Conservation (phyloP, 345 rosid genomes). For the Populus simonii region DNA sequence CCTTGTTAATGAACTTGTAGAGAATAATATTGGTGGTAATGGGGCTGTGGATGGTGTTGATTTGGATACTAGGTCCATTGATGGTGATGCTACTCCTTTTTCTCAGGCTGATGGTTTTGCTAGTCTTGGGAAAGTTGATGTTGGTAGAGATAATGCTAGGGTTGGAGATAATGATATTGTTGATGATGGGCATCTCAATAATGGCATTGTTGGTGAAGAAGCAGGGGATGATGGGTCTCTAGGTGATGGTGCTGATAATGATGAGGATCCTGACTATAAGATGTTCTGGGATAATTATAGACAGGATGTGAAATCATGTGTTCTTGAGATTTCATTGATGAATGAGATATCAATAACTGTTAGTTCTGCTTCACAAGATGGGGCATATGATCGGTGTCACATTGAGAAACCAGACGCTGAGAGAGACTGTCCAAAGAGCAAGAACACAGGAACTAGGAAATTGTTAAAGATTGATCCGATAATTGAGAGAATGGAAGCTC, state of each 20-base stretch:
- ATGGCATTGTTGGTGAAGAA: too few relatives aligned
- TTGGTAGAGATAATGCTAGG: neutral
- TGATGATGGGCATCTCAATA: neutral
- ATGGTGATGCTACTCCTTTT: too few relatives aligned
- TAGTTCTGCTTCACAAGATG: neutral
- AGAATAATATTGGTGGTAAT: neutral
- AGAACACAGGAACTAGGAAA: neutral
- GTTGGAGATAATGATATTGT: neutral
- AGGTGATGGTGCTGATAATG: neutral
- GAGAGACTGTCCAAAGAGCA: neutral
- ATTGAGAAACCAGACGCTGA: neutral
- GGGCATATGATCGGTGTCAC: neutral
- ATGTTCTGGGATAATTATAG: conserved; percentile 27
- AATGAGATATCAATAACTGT: conserved; percentile 9
- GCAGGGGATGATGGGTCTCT: neutral
- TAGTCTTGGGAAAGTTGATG: neutral
- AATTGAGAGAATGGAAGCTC: neutral
- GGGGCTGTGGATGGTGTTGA: neutral
- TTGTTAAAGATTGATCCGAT: neutral
- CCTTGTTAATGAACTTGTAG: neutral
- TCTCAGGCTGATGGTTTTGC: too few relatives aligned
- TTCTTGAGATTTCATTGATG: conserved; percentile 18
- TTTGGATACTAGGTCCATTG: too few relatives aligned
- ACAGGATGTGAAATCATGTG: conserved; percentile 22
- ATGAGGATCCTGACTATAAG: conserved; percentile 35